These are phyloP conservation scores for Chlamydomonas sphaeroides DNA, from an alignment of 139 green algal species.

Conservation along the genomic window DNA sequence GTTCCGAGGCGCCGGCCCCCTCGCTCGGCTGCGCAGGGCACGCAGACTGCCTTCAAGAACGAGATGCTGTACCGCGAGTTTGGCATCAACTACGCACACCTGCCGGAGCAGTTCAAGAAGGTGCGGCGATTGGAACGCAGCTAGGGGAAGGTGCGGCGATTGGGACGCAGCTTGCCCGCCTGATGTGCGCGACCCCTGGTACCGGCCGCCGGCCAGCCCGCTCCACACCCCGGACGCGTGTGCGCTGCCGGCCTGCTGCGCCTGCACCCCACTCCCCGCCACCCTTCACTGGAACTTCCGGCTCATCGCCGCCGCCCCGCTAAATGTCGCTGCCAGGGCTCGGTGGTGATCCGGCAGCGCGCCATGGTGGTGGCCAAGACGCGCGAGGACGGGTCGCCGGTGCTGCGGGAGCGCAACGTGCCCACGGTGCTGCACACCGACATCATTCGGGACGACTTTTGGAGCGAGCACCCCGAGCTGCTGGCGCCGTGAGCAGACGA, in stretches of 20 bases:
- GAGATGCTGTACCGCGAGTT: slow-evolving; percentile 89
- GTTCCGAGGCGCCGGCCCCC: no score
- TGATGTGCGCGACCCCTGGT: no score
- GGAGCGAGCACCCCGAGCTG: slow-evolving; percentile 73
- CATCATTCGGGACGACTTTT: slow-evolving; percentile 91
- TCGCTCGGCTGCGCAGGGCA: slow-evolving; percentile 67
- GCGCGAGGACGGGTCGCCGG: slow-evolving; percentile 61
- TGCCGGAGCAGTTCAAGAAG: slow-evolving; percentile 91
- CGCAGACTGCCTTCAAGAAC: slow-evolving; percentile 87
- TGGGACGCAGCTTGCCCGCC: no score
- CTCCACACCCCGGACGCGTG: no score
- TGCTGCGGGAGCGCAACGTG: slow-evolving; percentile 54
- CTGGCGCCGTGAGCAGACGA: slow-evolving; percentile 60
- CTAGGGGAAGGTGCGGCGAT: not conserved
- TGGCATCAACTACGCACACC: slow-evolving; percentile 91
- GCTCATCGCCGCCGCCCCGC: no score
- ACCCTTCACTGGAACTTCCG: no score
- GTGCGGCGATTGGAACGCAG: slow-evolving; percentile 34
- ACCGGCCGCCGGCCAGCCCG: no score
- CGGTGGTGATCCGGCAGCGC: slow-evolving; percentile 59
- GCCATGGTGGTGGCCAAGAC: slow-evolving; percentile 61
- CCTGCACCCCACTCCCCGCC: no score
- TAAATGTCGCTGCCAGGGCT: no score
- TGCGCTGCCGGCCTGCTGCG: no score
- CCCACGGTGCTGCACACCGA: slow-evolving; percentile 79